Conservation (phyloP, 164 flowering plant genomes). For the Tinospora cordifolia region DNA sequence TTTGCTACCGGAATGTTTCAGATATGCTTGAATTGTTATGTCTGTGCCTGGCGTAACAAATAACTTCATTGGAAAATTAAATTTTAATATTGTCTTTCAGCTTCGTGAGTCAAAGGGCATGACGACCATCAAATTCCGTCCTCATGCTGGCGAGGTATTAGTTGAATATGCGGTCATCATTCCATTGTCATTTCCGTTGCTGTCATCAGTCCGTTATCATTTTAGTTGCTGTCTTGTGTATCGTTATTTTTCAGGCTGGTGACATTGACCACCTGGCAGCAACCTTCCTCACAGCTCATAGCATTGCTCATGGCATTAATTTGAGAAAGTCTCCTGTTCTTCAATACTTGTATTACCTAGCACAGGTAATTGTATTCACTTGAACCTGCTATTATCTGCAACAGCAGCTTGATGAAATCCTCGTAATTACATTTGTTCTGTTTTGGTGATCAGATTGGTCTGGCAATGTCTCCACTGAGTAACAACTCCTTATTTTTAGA, state of each 20-base stretch:
- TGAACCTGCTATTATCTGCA: neutral
- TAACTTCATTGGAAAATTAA: neutral
- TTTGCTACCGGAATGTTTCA: neutral
- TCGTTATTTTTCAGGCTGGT: conserved; percentile 10
- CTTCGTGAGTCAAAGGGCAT: conserved; percentile 12
- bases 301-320: conserved; percentile 10
- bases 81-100: conserved; percentile 1
- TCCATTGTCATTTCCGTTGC: neutral
- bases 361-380: conserved; percentile 2
- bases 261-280: conserved; percentile 13
- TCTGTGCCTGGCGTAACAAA: neutral
- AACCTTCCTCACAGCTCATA: conserved; percentile 11
- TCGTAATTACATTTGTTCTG: neutral
- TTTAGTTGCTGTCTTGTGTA: neutral
- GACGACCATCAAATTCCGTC: conserved; percentile 9
- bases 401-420: neutral
- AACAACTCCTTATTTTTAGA: conserved; percentile 11
- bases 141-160: conserved; percentile 8
- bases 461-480: conserved; percentile 13
- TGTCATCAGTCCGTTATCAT: neutral
- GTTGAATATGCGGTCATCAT: neutral
- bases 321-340: conserved; percentile 13
- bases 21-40: neutral
- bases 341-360: conserved; percentile 10
- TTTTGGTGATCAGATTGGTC: conserved; percentile 7